Conservation (phyloP, 2,329 filamentous ascomycete genomes). For the Phyllosticta capitalensis region DNA sequence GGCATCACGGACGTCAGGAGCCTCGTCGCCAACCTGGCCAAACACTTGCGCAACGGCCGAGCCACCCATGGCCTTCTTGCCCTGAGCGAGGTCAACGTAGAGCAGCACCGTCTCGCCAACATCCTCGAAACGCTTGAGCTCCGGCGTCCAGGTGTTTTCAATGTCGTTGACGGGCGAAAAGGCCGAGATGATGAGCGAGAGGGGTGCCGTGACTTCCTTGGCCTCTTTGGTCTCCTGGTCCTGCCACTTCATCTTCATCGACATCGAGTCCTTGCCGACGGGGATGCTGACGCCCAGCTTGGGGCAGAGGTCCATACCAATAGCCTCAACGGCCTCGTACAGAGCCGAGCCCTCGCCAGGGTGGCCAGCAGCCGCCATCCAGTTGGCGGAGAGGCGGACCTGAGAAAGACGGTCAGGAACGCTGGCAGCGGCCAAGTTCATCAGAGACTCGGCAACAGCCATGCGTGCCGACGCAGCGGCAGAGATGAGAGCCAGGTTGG, state of each 20-base stretch:
- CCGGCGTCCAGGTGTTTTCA: constrained; percentile 85
- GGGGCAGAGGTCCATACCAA: constrained; percentile 86
- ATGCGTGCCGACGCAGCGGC: constrained; percentile 86
- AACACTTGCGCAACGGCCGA: constrained; percentile 88
- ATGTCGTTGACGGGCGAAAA: constrained; percentile 79
- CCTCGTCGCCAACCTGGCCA: constrained; percentile 72
- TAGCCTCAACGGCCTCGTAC: constrained; percentile 87
- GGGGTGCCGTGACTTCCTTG: constrained; percentile 83
- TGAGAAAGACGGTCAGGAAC: constrained; percentile 63
- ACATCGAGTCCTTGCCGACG: constrained; percentile 96
- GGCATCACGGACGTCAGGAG: constrained; percentile 71
- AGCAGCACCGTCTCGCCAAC: constrained; percentile 82
- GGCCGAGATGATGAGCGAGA: constrained; percentile 84
- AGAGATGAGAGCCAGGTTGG: constrained; percentile 79
- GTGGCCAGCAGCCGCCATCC: constrained; percentile 96
- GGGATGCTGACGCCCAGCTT: constrained; percentile 87
- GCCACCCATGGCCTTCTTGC: constrained; percentile 74
- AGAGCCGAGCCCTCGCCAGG: constrained; percentile 85
- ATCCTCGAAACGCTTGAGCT: constrained; percentile 71
- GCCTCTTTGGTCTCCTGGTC: constrained; percentile 54
- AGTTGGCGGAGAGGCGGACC: constrained; percentile 88
- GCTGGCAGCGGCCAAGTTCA: constrained; percentile 82
- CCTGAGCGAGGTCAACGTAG: constrained; percentile 81
- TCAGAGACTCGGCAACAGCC: constrained; percentile 86
- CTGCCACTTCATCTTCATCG: constrained; percentile 97